Base-by-base conservation (phyloP, 352 stramenopile genomes). In the Globisporangium splendens region DNA sequence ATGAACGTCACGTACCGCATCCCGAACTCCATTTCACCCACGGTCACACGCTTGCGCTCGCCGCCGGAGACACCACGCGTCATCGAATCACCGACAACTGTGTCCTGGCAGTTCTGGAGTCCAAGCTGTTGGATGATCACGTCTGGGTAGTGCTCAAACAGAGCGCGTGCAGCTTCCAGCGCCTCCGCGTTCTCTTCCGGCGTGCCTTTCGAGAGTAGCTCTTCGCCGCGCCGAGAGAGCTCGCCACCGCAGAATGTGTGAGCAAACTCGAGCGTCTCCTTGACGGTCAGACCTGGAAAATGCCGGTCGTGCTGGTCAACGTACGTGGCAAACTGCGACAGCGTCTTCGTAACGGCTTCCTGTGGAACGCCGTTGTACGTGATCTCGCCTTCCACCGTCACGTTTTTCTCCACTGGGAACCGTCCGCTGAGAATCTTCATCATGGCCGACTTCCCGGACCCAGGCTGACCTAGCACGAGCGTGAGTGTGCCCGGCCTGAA, bases 1-100 rank as follows among this genome's bases (percentile, higher is more conserved):
- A 97, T 70, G 35, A 97, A 48, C 15, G 92, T 73, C 17, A 94
- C 74, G 12, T 68, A 63, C 35, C 83, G 80, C 62, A 93, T 70
- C 0, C 78, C 92, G 3, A 96, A 80, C 48, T 92, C 72, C 79
- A 83, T 81, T 55, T 89, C 76, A 51, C 75, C 79, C 10, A 71
- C 72, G 15, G 79, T 90, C 55, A 90, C 61, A 42, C 80, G 79
- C 66, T 87, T 87, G 31, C 73, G 62, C 28, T 35, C 87, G 22
- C 87, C 87, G 42, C 87, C 87, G 11, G 64, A 83, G 28, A 93
- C 63, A 11, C 69, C 70, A 28, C 70, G 63, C 8, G 80, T 10
- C 42, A 78, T 75, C 47, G 41, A 55, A 47, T 70, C 69, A 21
- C 70, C 70, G n/a, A 79, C 57, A 33, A 80, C 58, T 8, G 73